Evolutionary conservation across 2,329 filamentous ascomycete genomes (phyloP).

Genomic region (Exophiala phaeomuriformis): DNA sequence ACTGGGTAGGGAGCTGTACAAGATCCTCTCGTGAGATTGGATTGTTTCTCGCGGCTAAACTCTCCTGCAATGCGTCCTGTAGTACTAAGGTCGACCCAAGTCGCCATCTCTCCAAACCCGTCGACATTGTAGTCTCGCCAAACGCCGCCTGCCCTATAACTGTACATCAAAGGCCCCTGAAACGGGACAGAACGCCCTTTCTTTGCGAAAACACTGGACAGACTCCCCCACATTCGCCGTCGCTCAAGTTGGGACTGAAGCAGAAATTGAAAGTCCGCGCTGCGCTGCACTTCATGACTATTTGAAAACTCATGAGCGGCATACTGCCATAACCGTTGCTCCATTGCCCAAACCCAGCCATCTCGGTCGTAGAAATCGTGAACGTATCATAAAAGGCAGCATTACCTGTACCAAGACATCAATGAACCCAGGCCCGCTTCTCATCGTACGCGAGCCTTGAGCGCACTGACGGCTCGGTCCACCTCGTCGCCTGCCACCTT

Average conservation of each 20-base stretch:
- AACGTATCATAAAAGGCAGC: conserved; percentile 7
- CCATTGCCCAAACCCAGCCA: conserved; percentile 6
- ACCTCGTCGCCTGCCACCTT: conserved; percentile 72
- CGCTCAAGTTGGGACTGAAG: conserved; percentile 7
- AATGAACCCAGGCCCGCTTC: neutral
- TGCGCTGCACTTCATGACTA: neutral
- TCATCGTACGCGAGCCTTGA: conserved; percentile 21
- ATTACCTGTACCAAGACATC: neutral
- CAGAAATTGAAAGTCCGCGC: conserved; percentile 1
- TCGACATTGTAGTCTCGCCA: no score
- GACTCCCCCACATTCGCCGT: conserved; percentile 9
- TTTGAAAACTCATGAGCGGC: neutral
- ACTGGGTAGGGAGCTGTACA: no score
- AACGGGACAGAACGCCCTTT: no score
- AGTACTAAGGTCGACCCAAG: no score
- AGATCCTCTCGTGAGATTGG: no score
- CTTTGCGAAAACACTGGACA: neutral
- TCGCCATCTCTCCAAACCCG: no score
- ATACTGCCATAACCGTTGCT: neutral
- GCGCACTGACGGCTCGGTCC: conserved; percentile 49
- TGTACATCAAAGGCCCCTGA: no score
- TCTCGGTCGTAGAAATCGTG: conserved; percentile 14
- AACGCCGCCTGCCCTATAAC: no score
- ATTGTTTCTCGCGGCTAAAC: no score
- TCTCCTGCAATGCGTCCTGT: no score